Percentiles rank a stretch among this genome's conserved stretches.
Conservation (phyloP, 2,329 filamentous ascomycete species). For the Hypoxylon sp. region DNA sequence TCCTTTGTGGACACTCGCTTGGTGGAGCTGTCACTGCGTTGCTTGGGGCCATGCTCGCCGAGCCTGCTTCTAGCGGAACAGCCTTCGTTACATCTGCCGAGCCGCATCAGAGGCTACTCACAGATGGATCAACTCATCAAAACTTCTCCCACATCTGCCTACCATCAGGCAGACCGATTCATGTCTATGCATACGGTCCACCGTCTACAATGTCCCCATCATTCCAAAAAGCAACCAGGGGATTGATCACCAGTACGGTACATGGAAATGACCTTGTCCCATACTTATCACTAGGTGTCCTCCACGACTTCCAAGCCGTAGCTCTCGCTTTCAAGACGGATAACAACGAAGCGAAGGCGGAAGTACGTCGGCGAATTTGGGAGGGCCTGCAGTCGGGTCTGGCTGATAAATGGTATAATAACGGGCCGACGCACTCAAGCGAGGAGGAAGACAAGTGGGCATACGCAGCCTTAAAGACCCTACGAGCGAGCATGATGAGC, state of each 20-base stretch:
- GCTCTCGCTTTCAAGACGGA: slow-evolving; percentile 78
- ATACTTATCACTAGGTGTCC: slow-evolving; percentile 73
- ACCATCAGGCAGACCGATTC: slow-evolving; percentile 74
- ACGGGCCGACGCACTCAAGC: slow-evolving; percentile 49
- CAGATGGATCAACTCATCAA: slow-evolving; percentile 38
- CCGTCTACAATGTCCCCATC: slow-evolving; percentile 76
- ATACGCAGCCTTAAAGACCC: slow-evolving; percentile 69
- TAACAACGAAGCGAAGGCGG: slow-evolving; percentile 70
- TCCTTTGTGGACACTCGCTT: slow-evolving; percentile 74
- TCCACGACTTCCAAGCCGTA: slow-evolving; percentile 78
- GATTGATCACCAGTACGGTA: slow-evolving; percentile 77
- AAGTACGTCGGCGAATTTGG: slow-evolving; percentile 73
- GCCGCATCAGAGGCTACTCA: slow-evolving; percentile 54
- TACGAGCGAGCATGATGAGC: slow-evolving; percentile 73
- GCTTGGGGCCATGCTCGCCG: slow-evolving; percentile 74
- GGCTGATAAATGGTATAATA: slow-evolving; percentile 66
- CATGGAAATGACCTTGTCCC: slow-evolving; percentile 79
- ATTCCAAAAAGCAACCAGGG: slow-evolving; percentile 73
- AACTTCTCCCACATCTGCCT: slow-evolving; percentile 57
- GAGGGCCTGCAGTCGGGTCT: slow-evolving; percentile 69
- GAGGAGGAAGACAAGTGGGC: slow-evolving; percentile 75
- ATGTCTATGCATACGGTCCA: slow-evolving; percentile 82
- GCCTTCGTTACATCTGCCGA: slow-evolving; percentile 69
- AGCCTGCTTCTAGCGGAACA: slow-evolving; percentile 63
- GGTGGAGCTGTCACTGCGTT: slow-evolving; percentile 75